Conservation (phyloP, 2,329 filamentous ascomycete species). For the Cladophialophora bantiana region DNA sequence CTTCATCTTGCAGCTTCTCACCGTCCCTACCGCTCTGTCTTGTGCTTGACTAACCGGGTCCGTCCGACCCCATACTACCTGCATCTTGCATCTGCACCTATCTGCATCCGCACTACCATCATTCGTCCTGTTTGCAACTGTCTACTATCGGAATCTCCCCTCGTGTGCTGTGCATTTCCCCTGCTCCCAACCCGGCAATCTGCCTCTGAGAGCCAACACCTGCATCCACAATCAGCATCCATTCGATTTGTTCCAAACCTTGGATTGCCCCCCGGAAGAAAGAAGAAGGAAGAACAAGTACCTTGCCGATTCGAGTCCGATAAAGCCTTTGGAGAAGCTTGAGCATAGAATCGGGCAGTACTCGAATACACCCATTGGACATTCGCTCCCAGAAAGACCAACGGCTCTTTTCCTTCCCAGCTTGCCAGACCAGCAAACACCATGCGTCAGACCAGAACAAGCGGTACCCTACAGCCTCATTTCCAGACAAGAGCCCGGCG, state of each 20-base stretch:
- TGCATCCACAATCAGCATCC: slow-evolving; percentile 7
- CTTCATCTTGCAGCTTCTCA: slow-evolving; percentile 24
- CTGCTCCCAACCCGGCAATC: slow-evolving; percentile 20
- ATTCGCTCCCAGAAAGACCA: not conserved
- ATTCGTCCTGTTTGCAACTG: slow-evolving; percentile 23
- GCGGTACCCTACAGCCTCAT: slow-evolving; percentile 38
- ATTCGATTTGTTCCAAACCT: slow-evolving; percentile 9
- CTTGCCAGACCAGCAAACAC: slow-evolving; percentile 30
- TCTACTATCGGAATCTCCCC: slow-evolving; percentile 14
- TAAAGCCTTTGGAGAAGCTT: not conserved
- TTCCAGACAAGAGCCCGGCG: slow-evolving; percentile 35
- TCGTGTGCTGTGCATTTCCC: slow-evolving; percentile 18
- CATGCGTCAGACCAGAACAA: slow-evolving; percentile 38
- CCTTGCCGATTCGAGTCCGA: slow-evolving; percentile 1
- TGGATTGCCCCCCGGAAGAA: not conserved
- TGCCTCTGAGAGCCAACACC: slow-evolving; percentile 15
- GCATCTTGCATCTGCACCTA: slow-evolving; percentile 17
- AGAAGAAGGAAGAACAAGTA: not conserved
- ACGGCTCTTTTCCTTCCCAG: slow-evolving; percentile 18
- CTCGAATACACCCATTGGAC: not conserved
- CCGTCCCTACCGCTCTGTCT: slow-evolving; percentile 16
- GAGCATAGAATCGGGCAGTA: slow-evolving; percentile 8
- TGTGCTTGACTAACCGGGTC: slow-evolving; percentile 17
- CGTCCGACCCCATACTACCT: slow-evolving; percentile 16
- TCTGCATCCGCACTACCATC: slow-evolving; percentile 16